phyloP scores from a whole-genome alignment of 345 rosid species.

The Hibiscus tridactylites region DNA sequence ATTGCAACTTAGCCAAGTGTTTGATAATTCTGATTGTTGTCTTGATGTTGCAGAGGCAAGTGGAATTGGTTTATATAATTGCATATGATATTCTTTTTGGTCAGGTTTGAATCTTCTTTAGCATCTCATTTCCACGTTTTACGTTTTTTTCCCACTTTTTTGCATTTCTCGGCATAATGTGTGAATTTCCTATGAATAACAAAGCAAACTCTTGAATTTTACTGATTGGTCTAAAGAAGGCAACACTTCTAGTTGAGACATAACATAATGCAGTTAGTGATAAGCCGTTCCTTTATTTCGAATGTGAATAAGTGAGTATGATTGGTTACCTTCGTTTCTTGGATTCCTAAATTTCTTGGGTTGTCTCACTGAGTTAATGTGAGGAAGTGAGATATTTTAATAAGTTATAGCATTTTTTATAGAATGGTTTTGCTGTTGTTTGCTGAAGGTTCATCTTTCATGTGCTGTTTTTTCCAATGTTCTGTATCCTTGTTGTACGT shows the following conservation, averaged over 20 bases:
- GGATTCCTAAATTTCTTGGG: neutral
- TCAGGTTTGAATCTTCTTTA: constrained; percentile 24
- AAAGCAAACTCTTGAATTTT: neutral
- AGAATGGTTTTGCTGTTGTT: neutral
- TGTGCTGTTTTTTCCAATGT: neutral
- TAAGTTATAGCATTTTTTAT: neutral
- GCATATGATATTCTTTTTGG: constrained; percentile 78
- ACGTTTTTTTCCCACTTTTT: neutral
- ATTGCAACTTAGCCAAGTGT: neutral
- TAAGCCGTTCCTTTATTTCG: neutral
- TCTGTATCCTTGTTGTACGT: constrained; percentile 1
- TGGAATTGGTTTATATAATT: constrained; percentile 56
- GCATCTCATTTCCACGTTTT: neutral
- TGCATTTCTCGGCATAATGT: neutral
- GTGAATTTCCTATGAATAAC: neutral
- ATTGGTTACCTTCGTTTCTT: neutral
- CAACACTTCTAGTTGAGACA: neutral
- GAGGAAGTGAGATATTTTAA: neutral
- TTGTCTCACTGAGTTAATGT: neutral
- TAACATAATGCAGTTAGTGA: neutral
- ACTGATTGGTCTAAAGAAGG: neutral
- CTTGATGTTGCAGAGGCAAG: constrained; percentile 53
- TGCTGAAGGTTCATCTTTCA: neutral
- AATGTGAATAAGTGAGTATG: neutral
- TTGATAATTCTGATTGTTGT: neutral